Conservation (phyloP, 2,329 filamentous ascomycete species). For the Trichoderma asperellum region DNA sequence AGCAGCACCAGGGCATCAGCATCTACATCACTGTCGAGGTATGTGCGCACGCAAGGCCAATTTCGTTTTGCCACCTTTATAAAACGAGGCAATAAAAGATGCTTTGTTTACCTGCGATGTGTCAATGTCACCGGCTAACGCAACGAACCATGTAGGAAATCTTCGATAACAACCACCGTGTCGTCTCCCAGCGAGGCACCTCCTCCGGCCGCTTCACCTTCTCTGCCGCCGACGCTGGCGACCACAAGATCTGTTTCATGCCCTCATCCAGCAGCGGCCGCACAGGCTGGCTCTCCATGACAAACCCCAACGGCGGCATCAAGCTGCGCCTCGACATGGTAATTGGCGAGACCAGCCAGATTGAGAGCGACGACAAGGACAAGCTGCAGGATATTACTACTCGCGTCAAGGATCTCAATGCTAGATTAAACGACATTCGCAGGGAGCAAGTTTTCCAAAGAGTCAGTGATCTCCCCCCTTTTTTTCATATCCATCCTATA, state of each 20-base stretch:
- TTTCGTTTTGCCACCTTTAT: background rate
- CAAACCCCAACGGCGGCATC: conserved; percentile 72
- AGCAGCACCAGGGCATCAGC: conserved; percentile 72
- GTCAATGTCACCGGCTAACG: background rate
- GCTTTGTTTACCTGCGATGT: background rate
- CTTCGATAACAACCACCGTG: conserved; percentile 97
- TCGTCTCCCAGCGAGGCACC: conserved; percentile 82
- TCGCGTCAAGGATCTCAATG: conserved; percentile 88
- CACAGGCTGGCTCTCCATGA: conserved; percentile 71
- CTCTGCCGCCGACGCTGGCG: conserved; percentile 89
- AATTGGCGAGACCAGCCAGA: conserved; percentile 91
- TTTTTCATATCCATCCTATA: too few species aligned
- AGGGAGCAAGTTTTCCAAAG: conserved; percentile 96
- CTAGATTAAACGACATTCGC: conserved; percentile 82
- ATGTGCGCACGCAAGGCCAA: conserved; percentile 38
- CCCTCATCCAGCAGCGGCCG: conserved; percentile 73
- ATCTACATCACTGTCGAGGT: conserved; percentile 91
- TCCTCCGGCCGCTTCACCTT: conserved; percentile 89
- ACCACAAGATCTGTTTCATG: conserved; percentile 94
- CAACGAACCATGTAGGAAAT: conserved; percentile 63
- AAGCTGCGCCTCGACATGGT: conserved; percentile 86
- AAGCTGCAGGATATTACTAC: conserved; percentile 89
- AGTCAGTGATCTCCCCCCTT: conserved; percentile 53
- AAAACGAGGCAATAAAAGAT: background rate
- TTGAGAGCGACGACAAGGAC: conserved; percentile 90